Evolutionary conservation across 257 asterid species (phyloP), one percentile per base, ranked within the genome.

Genomic region (Cynanchum wilfordii): DNA sequence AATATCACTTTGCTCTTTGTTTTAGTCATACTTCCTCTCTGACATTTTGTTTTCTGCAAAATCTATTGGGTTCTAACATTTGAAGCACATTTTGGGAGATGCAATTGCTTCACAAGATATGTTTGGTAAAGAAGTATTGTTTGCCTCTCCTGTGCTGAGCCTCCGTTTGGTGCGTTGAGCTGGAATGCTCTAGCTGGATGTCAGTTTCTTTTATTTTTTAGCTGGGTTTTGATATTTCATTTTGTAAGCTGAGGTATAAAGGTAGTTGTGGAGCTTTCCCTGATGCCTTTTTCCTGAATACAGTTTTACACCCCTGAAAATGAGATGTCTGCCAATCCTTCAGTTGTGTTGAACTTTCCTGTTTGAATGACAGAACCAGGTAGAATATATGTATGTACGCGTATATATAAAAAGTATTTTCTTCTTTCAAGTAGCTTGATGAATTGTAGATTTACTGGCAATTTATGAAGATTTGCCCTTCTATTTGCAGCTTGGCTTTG

Each of bases 401-500:
- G 11, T 42, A 1, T 42, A 7, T 42, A 8, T 42, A 42, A 0
- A 42, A 7, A 1, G 38, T 22, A 65, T 17, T 27, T 33, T 75
- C n/a, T 38, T 56, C 40, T 47, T n/a, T 72, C 7, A 12, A 24
- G 24, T 70, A 25, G 66, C 13, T 47, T 4, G 55, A 24, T 62
- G 30, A 68, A 7, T 36, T 27, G 55, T 50, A 51, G 40, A 51
- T 25, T 36, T 59, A 54, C 44, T 65, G 73, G 71, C 67, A 20
- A 69, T 70, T 9, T 72, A 19, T 47, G 45, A 75, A 75, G 80
- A 68, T 56, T 49, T 30, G 44, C 79, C 73, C 52, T 27, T 25
- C 49, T 19, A 11, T 69, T 60, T 77, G 84, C 84, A 75, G 82
- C 73, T 47, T 69, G 69, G 72, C 65, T 64, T 52, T 64, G 60